These are phyloP conservation scores for Arthromyces matolae DNA, from an alignment of 768 basidiomycete species.

Conservation along the genomic window DNA sequence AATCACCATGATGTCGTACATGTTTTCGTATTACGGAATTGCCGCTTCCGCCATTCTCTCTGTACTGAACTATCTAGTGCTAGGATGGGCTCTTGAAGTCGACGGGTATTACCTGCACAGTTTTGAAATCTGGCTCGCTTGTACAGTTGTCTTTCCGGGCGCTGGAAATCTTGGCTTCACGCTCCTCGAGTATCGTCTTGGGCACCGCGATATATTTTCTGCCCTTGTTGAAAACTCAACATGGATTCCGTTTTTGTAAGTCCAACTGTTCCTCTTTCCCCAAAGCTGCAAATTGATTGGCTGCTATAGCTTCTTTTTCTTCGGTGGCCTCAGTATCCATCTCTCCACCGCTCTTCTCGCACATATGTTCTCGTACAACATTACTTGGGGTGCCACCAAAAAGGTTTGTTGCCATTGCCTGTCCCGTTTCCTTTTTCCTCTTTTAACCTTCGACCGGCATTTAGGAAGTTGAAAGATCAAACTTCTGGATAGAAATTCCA, in stretches of 20 bases:
- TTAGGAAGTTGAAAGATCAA: slow-evolving; percentile 82
- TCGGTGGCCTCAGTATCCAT: slow-evolving; percentile 71
- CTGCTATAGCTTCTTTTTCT: slow-evolving; percentile 66
- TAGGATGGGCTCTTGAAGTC: slow-evolving; percentile 57
- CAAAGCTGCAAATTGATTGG: no score
- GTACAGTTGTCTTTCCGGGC: slow-evolving; percentile 66
- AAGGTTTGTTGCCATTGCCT: slow-evolving; percentile 36
- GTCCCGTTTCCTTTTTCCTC: neutral
- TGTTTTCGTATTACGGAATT: slow-evolving; percentile 63
- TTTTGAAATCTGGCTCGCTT: slow-evolving; percentile 73
- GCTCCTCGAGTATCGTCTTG: slow-evolving; percentile 65
- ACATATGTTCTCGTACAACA: slow-evolving; percentile 73
- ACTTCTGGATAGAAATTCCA: slow-evolving; percentile 90
- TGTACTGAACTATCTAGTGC: slow-evolving; percentile 65
- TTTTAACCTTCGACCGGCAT: no score
- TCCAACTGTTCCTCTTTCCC: no score
- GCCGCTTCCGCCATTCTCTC: slow-evolving; percentile 62
- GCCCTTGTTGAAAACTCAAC: slow-evolving; percentile 56
- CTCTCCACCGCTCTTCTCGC: slow-evolving; percentile 61
- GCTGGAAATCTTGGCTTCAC: slow-evolving; percentile 68
- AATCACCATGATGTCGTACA: slow-evolving; percentile 72
- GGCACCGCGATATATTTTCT: slow-evolving; percentile 47
- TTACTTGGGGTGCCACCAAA: slow-evolving; percentile 74
- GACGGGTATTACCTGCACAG: slow-evolving; percentile 71
- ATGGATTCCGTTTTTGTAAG: slow-evolving; percentile 76